Evolutionary conservation across 2,329 filamentous ascomycete species (phyloP).

Genomic region (Xylaria sp.): DNA sequence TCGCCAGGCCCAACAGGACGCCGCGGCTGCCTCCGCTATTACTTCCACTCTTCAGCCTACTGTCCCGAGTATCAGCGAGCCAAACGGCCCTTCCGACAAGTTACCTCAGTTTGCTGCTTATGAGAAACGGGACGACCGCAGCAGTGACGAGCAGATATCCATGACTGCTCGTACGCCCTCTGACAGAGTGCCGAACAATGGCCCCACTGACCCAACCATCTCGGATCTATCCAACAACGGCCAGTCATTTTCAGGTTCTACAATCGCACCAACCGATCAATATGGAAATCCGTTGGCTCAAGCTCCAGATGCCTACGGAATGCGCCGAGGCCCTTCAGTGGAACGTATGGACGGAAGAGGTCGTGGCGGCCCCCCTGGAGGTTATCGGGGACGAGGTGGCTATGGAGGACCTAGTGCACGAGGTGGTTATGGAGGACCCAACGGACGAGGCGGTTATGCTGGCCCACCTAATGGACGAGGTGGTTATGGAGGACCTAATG

Average conservation of each 20-base stretch:
- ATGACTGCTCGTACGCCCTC: constrained; percentile 61
- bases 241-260: constrained; percentile 38
- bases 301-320: constrained; percentile 42
- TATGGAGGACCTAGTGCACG: constrained; percentile 36
- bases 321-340: constrained; percentile 42
- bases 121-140: constrained; percentile 57
- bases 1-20: constrained; percentile 54
- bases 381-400: constrained; percentile 51
- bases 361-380: constrained; percentile 45
- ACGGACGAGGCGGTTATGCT: constrained; percentile 44
- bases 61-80: constrained; percentile 52
- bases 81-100: constrained; percentile 43
- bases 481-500: constrained; percentile 32
- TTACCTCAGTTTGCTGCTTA: constrained; percentile 58
- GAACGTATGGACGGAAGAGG: constrained; percentile 49
- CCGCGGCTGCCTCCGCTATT: constrained; percentile 37
- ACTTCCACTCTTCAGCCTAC: constrained; percentile 50
- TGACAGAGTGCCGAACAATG: constrained; percentile 48
- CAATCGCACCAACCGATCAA: constrained; percentile 46
- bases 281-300: constrained; percentile 56
- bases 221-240: constrained; percentile 35
- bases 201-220: constrained; percentile 36
- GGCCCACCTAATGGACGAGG: constrained; percentile 34
- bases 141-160: constrained; percentile 65
- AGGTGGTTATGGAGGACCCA: constrained; percentile 40